These are phyloP conservation scores for Amanita fuliginea DNA, from an alignment of 768 basidiomycete species.

Conservation along the genomic window DNA sequence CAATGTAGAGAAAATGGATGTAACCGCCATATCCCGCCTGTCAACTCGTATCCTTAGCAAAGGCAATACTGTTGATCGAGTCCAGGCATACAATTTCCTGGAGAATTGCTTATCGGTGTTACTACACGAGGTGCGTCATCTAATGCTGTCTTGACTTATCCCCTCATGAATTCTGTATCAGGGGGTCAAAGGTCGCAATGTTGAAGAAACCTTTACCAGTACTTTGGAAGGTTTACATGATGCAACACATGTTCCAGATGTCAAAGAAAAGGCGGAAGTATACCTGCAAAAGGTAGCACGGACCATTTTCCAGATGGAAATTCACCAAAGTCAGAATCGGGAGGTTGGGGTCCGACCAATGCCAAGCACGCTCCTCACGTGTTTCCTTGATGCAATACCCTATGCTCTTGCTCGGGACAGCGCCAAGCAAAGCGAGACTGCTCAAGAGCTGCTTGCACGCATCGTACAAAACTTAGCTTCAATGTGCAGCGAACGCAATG, in stretches of 20 bases:
- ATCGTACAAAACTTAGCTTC: constrained; percentile 60
- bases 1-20: constrained; percentile 46
- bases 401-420: constrained; percentile 63
- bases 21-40: constrained; percentile 54
- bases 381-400: constrained; percentile 75
- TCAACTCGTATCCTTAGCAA: constrained; percentile 55
- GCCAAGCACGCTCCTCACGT: constrained; percentile 48
- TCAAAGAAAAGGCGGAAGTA: constrained; percentile 55
- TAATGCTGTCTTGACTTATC: not conserved
- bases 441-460: constrained; percentile 45
- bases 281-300: constrained; percentile 62
- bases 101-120: constrained; percentile 64
- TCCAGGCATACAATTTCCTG: constrained; percentile 55
- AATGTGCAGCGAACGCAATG: constrained; percentile 35
- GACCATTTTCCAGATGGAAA: constrained; percentile 65
- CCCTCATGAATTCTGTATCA: constrained; percentile 19
- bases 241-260: constrained; percentile 57
- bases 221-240: constrained; percentile 73
- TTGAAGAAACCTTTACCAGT: constrained; percentile 60
- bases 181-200: constrained; percentile 64
- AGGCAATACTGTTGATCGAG: constrained; percentile 35
- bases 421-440: constrained; percentile 45
- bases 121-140: constrained; percentile 54
- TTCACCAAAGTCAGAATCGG: constrained; percentile 45
- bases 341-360: constrained; percentile 41